These are phyloP conservation scores for Sporothrix humicola DNA, from an alignment of 2,329 filamentous ascomycete species.

Conservation along the genomic window DNA sequence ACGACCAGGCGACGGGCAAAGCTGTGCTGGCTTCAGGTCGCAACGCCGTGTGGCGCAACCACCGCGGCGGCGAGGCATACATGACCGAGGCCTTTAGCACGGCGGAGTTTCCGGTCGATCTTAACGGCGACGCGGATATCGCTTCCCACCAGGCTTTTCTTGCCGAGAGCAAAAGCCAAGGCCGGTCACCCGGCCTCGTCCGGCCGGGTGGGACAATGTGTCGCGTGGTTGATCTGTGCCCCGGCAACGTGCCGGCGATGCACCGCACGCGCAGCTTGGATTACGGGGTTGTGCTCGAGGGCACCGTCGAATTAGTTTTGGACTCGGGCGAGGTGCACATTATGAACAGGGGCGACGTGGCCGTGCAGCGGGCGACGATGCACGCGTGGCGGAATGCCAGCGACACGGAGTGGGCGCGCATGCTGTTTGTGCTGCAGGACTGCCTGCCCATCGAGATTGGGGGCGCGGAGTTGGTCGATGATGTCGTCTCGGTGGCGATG, in stretches of 20 bases:
- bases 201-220: constrained; percentile 33
- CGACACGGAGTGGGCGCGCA: constrained; percentile 51
- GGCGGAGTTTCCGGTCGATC: constrained; percentile 1
- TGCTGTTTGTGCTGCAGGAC: constrained; percentile 47
- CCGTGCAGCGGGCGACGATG: constrained; percentile 53
- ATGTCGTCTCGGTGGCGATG: constrained; percentile 21
- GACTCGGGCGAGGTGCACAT: constrained; percentile 49
- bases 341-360: constrained; percentile 52
- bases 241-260: constrained; percentile 44
- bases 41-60: constrained; percentile 1
- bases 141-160: constrained; percentile 27
- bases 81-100: constrained; percentile 25
- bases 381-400: constrained; percentile 52
- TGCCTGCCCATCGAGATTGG: constrained; percentile 32
- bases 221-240: constrained; percentile 42
- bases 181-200: background rate
- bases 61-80: background rate
- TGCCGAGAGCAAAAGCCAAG: constrained; percentile 44
- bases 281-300: constrained; percentile 49
- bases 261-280: constrained; percentile 52
- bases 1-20: constrained; percentile 3
- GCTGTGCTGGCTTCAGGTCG: background rate
- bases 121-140: constrained; percentile 31
- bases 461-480: constrained; percentile 28
- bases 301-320: constrained; percentile 48